Conservation (phyloP, 2,329 filamentous ascomycete genomes). For the Exophiala aquamarina region DNA sequence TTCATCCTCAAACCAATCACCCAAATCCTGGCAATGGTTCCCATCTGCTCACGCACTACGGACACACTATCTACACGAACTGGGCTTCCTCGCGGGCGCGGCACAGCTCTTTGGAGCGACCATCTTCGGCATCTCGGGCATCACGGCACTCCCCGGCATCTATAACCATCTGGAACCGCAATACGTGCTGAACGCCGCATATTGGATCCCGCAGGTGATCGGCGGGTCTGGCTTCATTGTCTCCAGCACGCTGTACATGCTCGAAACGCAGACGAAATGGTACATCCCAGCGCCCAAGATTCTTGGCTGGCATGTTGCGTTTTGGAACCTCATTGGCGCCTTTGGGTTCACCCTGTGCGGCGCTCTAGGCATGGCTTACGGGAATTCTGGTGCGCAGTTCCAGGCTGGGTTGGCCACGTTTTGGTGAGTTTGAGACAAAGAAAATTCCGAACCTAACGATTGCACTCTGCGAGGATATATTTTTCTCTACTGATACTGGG, state of each 20-base stretch:
- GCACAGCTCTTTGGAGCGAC: slow-evolving; percentile 59
- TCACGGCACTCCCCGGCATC: slow-evolving; percentile 61
- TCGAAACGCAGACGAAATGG: slow-evolving; percentile 66
- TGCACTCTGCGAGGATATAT: too few species aligned
- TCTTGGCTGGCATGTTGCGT: slow-evolving; percentile 67
- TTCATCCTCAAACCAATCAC: too few species aligned
- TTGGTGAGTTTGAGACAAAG: slow-evolving; percentile 34
- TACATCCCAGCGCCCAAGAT: slow-evolving; percentile 56
- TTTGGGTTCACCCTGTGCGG: slow-evolving; percentile 64
- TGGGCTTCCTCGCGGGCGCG: slow-evolving; percentile 63
- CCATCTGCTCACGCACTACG: slow-evolving; percentile 57
- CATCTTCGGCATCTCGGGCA: slow-evolving; percentile 64
- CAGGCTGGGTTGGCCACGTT: slow-evolving; percentile 49
- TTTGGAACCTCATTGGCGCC: slow-evolving; percentile 65
- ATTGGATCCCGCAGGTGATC: slow-evolving; percentile 63
- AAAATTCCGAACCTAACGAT: too few species aligned
- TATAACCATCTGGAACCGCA: slow-evolving; percentile 46
- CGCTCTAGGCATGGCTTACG: slow-evolving; percentile 51
- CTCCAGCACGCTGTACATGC: slow-evolving; percentile 60
- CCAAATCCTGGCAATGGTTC: slow-evolving; percentile 57
- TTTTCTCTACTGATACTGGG: too few species aligned
- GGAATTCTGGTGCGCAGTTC: slow-evolving; percentile 44
- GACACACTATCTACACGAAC: slow-evolving; percentile 60
- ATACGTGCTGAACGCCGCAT: slow-evolving; percentile 53
- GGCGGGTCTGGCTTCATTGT: slow-evolving; percentile 64